Conservation (phyloP, 768 basidiomycete species). For the Mycena maculata region DNA sequence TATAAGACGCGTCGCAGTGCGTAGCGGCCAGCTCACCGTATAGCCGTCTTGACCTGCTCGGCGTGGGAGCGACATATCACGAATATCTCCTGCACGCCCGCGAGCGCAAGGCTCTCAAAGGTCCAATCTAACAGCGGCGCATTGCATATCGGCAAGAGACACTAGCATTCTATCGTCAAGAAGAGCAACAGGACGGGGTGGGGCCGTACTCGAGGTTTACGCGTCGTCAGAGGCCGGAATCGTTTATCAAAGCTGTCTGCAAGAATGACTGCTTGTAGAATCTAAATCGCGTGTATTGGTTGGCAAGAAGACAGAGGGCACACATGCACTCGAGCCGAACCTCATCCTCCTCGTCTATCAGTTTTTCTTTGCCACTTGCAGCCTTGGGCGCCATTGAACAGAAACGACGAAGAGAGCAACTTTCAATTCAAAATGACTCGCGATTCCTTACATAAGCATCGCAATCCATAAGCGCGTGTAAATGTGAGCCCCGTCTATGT, state of each 20-base stretch:
- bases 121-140: conserved; percentile 96
- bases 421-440: background rate
- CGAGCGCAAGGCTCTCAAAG: conserved; percentile 92
- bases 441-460: background rate
- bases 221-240: conserved; percentile 89
- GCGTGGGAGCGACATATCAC: conserved; percentile 94
- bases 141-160: conserved; percentile 94
- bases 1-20: conserved; percentile 28
- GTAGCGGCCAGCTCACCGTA: conserved; percentile 66
- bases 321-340: conserved; percentile 37
- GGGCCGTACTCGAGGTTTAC: conserved; percentile 79
- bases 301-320: conserved; percentile 9
- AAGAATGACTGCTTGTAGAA: conserved; percentile 93
- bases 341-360: conserved; percentile 80
- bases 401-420: background rate
- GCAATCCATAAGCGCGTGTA: too few relatives aligned
- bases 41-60: conserved; percentile 84
- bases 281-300: conserved; percentile 24
- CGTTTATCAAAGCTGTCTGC: conserved; percentile 97
- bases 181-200: conserved; percentile 17
- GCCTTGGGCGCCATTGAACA: conserved; percentile 75
- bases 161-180: conserved; percentile 57
- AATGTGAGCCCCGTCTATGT: too few relatives aligned
- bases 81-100: conserved; percentile 96
- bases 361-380: conserved; percentile 68